A percentile compares a stretch with the other conserved stretches of the same genome.
Conservation (phyloP, 345 rosid genomes). For the Lumnitzera racemosa region DNA sequence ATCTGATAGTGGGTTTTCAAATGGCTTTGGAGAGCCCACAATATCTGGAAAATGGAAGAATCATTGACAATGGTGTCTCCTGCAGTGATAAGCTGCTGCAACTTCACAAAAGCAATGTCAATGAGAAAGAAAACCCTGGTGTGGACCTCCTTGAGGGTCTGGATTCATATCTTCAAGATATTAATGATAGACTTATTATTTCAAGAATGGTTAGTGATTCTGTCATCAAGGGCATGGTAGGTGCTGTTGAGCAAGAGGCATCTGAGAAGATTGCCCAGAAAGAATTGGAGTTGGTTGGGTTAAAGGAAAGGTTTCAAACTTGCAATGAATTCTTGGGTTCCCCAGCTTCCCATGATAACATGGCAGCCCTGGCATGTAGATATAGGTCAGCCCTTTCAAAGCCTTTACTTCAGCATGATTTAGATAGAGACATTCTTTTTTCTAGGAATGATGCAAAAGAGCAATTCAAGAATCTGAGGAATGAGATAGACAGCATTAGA, state of each 20-base stretch:
- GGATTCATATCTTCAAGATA: conserved; percentile 57
- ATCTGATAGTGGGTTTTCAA: neutral
- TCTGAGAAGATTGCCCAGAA: conserved; percentile 52
- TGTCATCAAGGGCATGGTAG: conserved; percentile 63
- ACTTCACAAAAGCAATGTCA: conserved; percentile 7
- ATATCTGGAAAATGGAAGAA: conserved; percentile 16
- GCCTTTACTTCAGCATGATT: conserved; percentile 13
- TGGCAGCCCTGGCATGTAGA: neutral
- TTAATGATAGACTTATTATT: conserved; percentile 42
- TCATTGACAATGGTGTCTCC: conserved; percentile 19
- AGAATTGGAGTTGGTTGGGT: conserved; percentile 48
- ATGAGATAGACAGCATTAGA: conserved; percentile 43
- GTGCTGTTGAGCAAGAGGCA: conserved; percentile 61
- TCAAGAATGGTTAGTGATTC: conserved; percentile 80
- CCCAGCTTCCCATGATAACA: neutral
- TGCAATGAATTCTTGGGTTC: conserved; percentile 13
- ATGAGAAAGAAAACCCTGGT: conserved; percentile 41
- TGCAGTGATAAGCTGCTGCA: conserved; percentile 9
- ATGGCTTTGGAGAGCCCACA: conserved; percentile 22
- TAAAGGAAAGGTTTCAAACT: conserved; percentile 32
- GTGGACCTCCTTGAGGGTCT: conserved; percentile 44
- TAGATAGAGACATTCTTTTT: conserved; percentile 25
- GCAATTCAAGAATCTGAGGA: conserved; percentile 51
- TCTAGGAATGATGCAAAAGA: conserved; percentile 30
- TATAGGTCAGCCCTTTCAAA: conserved; percentile 3